Conservation (phyloP, 2,329 filamentous ascomycete genomes). For the Aspergillus spinulosporus region DNA sequence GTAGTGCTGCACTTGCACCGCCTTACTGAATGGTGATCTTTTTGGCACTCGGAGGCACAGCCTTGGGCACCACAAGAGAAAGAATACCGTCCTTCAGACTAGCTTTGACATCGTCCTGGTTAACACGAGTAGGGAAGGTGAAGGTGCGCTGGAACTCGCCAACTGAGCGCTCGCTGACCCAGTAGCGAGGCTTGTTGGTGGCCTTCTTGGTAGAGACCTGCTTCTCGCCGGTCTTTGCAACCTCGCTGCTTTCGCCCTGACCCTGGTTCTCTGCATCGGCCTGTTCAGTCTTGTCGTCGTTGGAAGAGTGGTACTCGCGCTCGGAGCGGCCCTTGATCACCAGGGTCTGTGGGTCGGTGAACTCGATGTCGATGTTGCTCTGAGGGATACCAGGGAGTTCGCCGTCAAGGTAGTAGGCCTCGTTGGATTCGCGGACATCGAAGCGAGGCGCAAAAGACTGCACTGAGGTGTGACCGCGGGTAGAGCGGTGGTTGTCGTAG, state of each 20-base stretch:
- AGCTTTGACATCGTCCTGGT: constrained; percentile 62
- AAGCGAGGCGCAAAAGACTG: constrained; percentile 48
- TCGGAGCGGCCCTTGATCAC: constrained; percentile 48
- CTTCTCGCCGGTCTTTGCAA: constrained; percentile 33
- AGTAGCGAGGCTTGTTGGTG: constrained; percentile 49
- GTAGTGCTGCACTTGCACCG: neutral
- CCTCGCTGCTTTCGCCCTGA: constrained; percentile 23
- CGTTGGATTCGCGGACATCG: constrained; percentile 48
- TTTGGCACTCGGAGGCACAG: constrained; percentile 47
- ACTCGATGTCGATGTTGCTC: constrained; percentile 51
- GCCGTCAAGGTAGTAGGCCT: constrained; percentile 50
- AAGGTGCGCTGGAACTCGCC: constrained; percentile 63
- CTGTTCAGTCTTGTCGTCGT: constrained; percentile 29
- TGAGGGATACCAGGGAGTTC: constrained; percentile 52
- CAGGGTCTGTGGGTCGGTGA: constrained; percentile 50
- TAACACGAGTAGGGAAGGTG: constrained; percentile 57
- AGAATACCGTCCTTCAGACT: constrained; percentile 62
- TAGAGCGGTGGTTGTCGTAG: constrained; percentile 40
- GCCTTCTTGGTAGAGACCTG: constrained; percentile 20
- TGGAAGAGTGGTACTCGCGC: constrained; percentile 34
- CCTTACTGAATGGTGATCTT: constrained; percentile 59
- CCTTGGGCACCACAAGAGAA: constrained; percentile 59
- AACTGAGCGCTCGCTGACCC: constrained; percentile 60
- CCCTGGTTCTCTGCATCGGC: constrained; percentile 12
- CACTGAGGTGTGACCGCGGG: constrained; percentile 19